Evolutionary conservation across 257 asterid species (phyloP).

Genomic region (Linaria vulgaris): DNA sequence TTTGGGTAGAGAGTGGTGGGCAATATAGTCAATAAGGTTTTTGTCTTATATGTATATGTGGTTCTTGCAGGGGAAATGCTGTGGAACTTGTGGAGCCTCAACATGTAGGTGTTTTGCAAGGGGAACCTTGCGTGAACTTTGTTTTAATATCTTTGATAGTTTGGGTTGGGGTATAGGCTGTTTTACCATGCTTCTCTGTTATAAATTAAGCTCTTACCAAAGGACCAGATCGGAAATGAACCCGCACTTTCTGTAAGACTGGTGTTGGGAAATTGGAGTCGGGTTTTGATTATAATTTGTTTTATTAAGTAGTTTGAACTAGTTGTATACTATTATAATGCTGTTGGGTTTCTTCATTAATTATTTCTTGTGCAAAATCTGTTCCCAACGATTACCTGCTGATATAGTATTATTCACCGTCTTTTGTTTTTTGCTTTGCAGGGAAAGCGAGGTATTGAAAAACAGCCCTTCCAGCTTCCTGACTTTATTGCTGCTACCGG

Average conservation of each 20-base stretch:
- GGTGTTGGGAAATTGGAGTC: slow-evolving; percentile 20
- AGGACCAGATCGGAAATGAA: slow-evolving; percentile 23
- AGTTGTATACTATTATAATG: background rate
- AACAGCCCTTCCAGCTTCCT: slow-evolving; percentile 94
- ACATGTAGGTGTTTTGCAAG: slow-evolving; percentile 97
- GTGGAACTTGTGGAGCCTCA: slow-evolving; percentile 88
- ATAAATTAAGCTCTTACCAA: slow-evolving; percentile 6
- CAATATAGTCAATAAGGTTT: slow-evolving; percentile 59
- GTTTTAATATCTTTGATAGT: slow-evolving; percentile 41
- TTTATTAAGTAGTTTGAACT: slow-evolving; percentile 14
- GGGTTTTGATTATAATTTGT: slow-evolving; percentile 25
- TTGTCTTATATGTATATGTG: slow-evolving; percentile 94
- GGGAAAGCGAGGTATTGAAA: slow-evolving; percentile 99
- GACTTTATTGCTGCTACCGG: slow-evolving; percentile 99
- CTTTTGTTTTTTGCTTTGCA: slow-evolving; percentile 51
- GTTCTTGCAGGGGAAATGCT: slow-evolving; percentile 98
- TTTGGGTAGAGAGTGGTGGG: slow-evolving; percentile 60
- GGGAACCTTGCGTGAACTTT: slow-evolving; percentile 67
- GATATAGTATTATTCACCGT: slow-evolving; percentile 37
- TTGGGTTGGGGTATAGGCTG: slow-evolving; percentile 55
- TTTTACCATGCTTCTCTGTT: slow-evolving; percentile 12
- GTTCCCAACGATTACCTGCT: slow-evolving; percentile 11
- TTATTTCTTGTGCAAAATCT: slow-evolving; percentile 10
- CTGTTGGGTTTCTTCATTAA: slow-evolving; percentile 8
- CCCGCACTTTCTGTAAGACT: slow-evolving; percentile 12